Conservation (phyloP, 768 basidiomycete genomes). For the Holtermannia corniformis region DNA sequence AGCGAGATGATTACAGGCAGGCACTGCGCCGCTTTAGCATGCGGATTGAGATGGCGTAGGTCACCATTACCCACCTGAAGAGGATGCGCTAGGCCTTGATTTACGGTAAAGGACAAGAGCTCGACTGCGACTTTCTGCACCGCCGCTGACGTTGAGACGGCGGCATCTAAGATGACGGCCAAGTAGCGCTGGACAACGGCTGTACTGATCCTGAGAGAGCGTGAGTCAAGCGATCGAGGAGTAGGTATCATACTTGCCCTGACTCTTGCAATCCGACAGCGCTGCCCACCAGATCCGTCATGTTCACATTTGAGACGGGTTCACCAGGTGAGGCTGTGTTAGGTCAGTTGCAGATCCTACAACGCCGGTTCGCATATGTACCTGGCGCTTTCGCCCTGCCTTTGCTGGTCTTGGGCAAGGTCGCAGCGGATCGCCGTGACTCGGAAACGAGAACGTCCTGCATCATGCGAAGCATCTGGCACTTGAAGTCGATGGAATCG, state of each 20-base stretch:
- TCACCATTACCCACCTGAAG: conserved; percentile 53
- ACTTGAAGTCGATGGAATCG: conserved; percentile 59
- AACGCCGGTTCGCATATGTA: conserved; percentile 1
- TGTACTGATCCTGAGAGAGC: conserved; percentile 65
- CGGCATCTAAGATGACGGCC: conserved; percentile 66
- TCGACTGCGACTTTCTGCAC: conserved; percentile 81
- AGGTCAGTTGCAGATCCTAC: too few species aligned
- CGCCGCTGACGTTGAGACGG: conserved; percentile 57
- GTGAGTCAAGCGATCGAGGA: conserved; percentile 2
- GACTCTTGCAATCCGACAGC: conserved; percentile 94
- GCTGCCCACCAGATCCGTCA: conserved; percentile 90
- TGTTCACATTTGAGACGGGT: too few species aligned
- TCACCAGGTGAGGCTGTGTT: too few species aligned
- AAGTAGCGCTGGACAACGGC: conserved; percentile 91
- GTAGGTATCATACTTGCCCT: conserved; percentile 53
- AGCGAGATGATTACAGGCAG: conserved; percentile 85
- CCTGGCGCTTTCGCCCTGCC: conserved; percentile 11
- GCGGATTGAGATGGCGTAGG: conserved; percentile 1
- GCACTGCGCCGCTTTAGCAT: conserved; percentile 48
- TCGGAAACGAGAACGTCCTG: conserved; percentile 85
- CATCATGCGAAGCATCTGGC: conserved; percentile 71
- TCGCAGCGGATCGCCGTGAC: too few species aligned
- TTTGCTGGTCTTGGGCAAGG: too few species aligned
- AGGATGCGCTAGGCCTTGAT: conserved; percentile 91
- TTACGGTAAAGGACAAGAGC: conserved; percentile 82